Percentiles rank a stretch among this genome's conserved stretches.
phyloP scores from a whole-genome alignment of 2,329 filamentous ascomycete species.

The Macrophomina tecta region DNA sequence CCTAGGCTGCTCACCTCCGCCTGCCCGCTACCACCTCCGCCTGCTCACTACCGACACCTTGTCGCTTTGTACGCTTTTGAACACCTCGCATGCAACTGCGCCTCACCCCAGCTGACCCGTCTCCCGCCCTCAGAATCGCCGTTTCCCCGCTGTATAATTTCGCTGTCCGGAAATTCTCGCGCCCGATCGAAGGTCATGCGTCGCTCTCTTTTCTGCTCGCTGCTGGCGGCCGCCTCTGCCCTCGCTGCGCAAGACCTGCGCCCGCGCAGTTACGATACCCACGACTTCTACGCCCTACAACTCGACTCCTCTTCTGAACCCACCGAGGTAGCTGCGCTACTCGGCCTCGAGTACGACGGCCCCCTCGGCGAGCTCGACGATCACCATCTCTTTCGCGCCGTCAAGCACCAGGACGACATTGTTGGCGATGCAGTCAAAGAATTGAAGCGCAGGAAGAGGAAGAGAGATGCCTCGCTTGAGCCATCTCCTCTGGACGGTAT shows the following conservation, averaged over 20 bases:
- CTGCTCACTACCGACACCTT: constrained; percentile 1
- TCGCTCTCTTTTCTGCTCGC: constrained; percentile 54
- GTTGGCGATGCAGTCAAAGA: constrained; percentile 59
- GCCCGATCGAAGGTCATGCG: constrained; percentile 40
- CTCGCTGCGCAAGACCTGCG: constrained; percentile 45
- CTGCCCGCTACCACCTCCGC: background rate
- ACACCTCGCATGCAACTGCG: background rate
- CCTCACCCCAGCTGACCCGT: constrained; percentile 10
- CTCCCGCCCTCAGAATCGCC: constrained; percentile 12
- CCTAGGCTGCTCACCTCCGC: background rate
- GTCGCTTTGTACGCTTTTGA: constrained; percentile 18
- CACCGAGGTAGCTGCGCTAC: constrained; percentile 69
- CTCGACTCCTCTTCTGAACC: constrained; percentile 72
- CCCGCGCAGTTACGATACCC: constrained; percentile 73
- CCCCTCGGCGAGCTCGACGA: constrained; percentile 76
- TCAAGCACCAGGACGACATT: constrained; percentile 61
- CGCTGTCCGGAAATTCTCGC: background rate
- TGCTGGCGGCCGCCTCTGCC: constrained; percentile 45
- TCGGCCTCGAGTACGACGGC: constrained; percentile 83
- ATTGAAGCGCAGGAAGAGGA: constrained; percentile 65
- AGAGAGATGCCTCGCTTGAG: constrained; percentile 57
- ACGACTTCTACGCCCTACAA: constrained; percentile 94
- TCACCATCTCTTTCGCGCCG: constrained; percentile 86
- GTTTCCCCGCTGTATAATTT: constrained; percentile 2
- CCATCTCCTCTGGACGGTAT: constrained; percentile 73